These are phyloP conservation scores for Astrothelium macrocarpum DNA, from an alignment of 495 filamentous ascomycete genomes.

Conservation along the genomic window DNA sequence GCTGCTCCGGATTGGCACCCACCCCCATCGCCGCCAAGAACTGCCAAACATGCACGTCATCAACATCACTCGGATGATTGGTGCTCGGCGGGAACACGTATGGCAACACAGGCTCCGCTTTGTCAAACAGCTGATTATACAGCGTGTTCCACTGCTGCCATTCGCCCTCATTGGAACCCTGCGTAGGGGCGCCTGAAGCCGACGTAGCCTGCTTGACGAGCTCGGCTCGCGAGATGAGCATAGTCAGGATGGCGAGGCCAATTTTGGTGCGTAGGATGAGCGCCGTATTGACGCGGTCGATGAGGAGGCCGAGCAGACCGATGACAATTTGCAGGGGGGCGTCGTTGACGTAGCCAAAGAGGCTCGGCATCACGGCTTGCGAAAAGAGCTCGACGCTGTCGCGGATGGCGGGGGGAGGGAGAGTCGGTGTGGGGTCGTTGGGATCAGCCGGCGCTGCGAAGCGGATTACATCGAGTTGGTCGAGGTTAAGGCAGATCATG, in stretches of 20 bases:
- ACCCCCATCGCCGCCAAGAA: slow-evolving; percentile 91
- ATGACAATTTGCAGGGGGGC: slow-evolving; percentile 82
- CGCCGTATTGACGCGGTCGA: slow-evolving; percentile 63
- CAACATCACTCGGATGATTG: slow-evolving; percentile 38
- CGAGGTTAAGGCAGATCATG: slow-evolving; percentile 90
- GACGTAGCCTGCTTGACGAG: slow-evolving; percentile 66
- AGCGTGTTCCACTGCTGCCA: slow-evolving; percentile 67
- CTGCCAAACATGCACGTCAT: slow-evolving; percentile 93
- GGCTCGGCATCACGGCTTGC: slow-evolving; percentile 74
- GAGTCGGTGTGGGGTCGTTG: slow-evolving; percentile 43
- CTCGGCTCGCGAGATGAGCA: slow-evolving; percentile 89
- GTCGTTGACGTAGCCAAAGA: slow-evolving; percentile 82
- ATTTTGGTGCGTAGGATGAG: slow-evolving; percentile 71
- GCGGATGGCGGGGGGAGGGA: slow-evolving; percentile 55
- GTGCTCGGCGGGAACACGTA: slow-evolving; percentile 80
- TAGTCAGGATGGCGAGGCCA: slow-evolving; percentile 81
- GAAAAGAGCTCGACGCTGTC: slow-evolving; percentile 90
- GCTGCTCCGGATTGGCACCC: slow-evolving; percentile 83
- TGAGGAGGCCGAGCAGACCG: slow-evolving; percentile 75
- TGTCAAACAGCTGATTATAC: slow-evolving; percentile 80
- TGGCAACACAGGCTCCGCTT: slow-evolving; percentile 68
- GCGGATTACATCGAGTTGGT: slow-evolving; percentile 80
- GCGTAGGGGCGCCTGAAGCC: slow-evolving; percentile 1
- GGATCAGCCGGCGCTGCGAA: slow-evolving; percentile 59
- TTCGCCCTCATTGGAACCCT: slow-evolving; percentile 55